Evolutionary conservation across 768 basidiomycete genomes (phyloP), one percentile per base, ranked within the genome.

Genomic region (Boletus huronensis): DNA sequence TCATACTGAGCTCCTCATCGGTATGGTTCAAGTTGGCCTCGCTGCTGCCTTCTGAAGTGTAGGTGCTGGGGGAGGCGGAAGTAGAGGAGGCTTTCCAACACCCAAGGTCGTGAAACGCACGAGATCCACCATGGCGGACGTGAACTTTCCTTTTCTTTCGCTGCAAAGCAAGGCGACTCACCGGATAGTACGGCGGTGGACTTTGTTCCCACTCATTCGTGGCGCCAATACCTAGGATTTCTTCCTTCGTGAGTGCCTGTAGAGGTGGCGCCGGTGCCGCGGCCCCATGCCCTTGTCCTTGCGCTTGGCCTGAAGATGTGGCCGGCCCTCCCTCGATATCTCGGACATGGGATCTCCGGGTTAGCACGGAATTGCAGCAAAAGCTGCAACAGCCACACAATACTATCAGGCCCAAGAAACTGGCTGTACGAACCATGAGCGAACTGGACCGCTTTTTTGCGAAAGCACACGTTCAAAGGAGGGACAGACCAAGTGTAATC

Each of bases 161-260:
- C n/a, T 2, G 13, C 5, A 11, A 32, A 21, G 4, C 2, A 17
- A 6, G 17, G 29, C 3, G n/a, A 47, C 49, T 44, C 17, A 58
- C 57, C 11, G 46, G 57, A 52, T 52, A 58, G 19, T 43, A 58
- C 4, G 57, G 57, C 21, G 57, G 57, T 11, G 57, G 54, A 19
- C 28, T 9, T 2, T 5, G 23, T 14, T 49, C 55, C 17, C n/a
- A 21, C 10, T 55, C 55, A 5, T 29, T 21, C 3, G n/a, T 1
- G 7, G 28, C 17, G 8, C 6, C 7, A 7, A 17, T 29, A 28
- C 29, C 25, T 14, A 28, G 5, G 5, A 29, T 14, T 7, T 48
- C 28, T 2, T 19, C 45, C 29, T 49, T 57, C 2, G 13, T 32
- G 3, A n/a, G 29, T 1, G 55, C 40, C 21, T 21, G 28, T 6